phyloP scores from a whole-genome alignment of 495 filamentous ascomycete genomes.

The Beverwykella pulmonaria region DNA sequence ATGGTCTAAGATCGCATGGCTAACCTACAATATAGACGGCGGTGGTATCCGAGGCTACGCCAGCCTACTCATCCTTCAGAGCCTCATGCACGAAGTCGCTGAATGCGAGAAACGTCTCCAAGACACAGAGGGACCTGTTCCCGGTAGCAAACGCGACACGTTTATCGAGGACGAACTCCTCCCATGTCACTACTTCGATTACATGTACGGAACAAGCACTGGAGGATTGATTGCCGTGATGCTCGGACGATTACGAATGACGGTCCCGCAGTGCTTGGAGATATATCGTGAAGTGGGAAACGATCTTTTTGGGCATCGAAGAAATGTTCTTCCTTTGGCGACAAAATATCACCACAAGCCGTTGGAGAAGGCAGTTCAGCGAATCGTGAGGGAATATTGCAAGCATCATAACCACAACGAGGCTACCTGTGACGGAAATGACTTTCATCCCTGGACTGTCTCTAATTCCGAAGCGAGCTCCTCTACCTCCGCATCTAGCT shows the following conservation, averaged over 20 bases:
- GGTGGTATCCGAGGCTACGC: conserved; percentile 51
- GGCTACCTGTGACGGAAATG: conserved; percentile 43
- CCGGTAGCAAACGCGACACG: conserved; percentile 3
- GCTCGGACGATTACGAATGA: conserved; percentile 58
- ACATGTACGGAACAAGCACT: conserved; percentile 50
- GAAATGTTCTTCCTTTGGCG: conserved; percentile 43
- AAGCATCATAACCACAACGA: conserved; percentile 35
- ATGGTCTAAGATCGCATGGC: too few species aligned
- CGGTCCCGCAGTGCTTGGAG: conserved; percentile 53
- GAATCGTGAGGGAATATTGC: conserved; percentile 46
- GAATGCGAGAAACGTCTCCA: conserved; percentile 44
- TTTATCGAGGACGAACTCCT: conserved; percentile 46
- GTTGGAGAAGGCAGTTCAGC: conserved; percentile 49
- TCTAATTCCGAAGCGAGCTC: conserved; percentile 4
- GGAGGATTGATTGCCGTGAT: conserved; percentile 58
- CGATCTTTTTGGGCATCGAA: conserved; percentile 50
- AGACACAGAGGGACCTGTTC: conserved; percentile 36
- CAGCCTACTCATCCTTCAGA: conserved; percentile 46
- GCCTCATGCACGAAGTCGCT: conserved; percentile 48
- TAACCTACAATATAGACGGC: conserved; percentile 39
- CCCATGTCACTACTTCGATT: conserved; percentile 55
- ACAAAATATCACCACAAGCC: conserved; percentile 52
- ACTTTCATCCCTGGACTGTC: conserved; percentile 46
- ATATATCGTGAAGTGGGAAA: conserved; percentile 53
- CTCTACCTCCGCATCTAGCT: background rate